Evolutionary conservation across 208 protist genomes (phyloP).

Genomic region (Phytomonas francai): DNA sequence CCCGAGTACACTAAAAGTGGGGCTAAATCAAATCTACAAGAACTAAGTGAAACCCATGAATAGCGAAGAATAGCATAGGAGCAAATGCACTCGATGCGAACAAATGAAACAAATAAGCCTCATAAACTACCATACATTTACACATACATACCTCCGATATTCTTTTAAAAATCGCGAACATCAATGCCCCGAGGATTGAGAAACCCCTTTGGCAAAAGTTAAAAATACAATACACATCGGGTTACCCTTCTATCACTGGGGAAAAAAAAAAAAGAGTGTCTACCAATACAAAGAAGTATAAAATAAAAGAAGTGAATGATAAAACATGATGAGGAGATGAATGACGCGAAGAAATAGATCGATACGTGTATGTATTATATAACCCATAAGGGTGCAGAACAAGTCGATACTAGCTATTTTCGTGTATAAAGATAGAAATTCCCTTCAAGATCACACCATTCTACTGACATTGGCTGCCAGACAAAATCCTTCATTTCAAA

Average conservation of each 20-base stretch:
- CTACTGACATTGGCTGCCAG: conserved; percentile 63
- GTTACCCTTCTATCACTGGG: too few relatives aligned
- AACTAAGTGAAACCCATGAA: neutral
- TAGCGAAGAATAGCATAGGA: conserved; percentile 5
- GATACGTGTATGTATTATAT: neutral
- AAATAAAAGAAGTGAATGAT: conserved; percentile 2
- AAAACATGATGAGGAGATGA: neutral
- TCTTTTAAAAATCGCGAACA: neutral
- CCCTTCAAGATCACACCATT: conserved; percentile 60
- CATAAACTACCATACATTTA: neutral
- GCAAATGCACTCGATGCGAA: neutral
- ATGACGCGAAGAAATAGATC: neutral
- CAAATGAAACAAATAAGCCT: conserved; percentile 13
- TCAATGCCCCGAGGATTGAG: neutral
- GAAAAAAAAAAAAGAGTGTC: conserved; percentile 15
- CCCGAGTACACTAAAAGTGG: neutral
- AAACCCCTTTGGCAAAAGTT: conserved; percentile 1
- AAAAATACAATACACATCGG: conserved; percentile 4
- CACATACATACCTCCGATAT: neutral
- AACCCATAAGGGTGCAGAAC: neutral
- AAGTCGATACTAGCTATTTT: conserved; percentile 7
- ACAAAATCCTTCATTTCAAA: conserved; percentile 68
- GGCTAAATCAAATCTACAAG: conserved; percentile 6
- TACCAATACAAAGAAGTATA: conserved; percentile 4
- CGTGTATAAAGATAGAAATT: conserved; percentile 52